Evolutionary conservation across 345 rosid genomes (phyloP), one percentile per base, ranked within the genome.

Genomic region (Tarenaya hassleriana): DNA sequence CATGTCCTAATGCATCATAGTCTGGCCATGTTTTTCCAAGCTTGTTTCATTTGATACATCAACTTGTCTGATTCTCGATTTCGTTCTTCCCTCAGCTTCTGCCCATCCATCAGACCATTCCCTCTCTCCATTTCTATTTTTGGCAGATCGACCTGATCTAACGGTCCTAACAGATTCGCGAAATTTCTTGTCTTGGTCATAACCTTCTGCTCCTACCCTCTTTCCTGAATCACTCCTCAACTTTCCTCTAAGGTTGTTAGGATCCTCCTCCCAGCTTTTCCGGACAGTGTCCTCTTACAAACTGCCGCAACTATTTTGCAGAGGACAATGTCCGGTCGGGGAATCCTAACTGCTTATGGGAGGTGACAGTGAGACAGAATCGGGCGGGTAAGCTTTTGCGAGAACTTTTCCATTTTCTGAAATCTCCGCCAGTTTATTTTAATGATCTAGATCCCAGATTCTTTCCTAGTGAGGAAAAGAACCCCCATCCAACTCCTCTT

Each of bases 91-190:
- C 19, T 44, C 44, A 27, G 44, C 27, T 63, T 43, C 50, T 53
- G 57, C 34, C 37, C 71, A 35, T 19, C 58, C 71, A 59, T 49
- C 68, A 21, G 45, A 39, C 42, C 38, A 57, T 38, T 70, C 78
- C 41, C 68, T 77, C 7, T 21, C 52, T 45, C 50, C 55, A 31
- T 42, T 59, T 32, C 60, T 42, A 57, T 67, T 69, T 18, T 39
- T 55, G 10, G 58, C 52, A 33, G 12, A 54, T 14, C 60, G 64
- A 56, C 70, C 41, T 16, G 73, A 45, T 68, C 83, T 75, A 55
- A 75, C 50, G 40, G 85, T 83, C 67, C 95, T 72, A 14, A 86
- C 95, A 0, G 91, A 86, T 55, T 56, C 63, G 13, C 40, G 58
- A 16, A 14, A 27, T 2, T 24, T 42, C 19, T 58, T 51, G 0